Conservation (phyloP, 164 flowering plant species). For the Tetrastigma voinierianum region DNA sequence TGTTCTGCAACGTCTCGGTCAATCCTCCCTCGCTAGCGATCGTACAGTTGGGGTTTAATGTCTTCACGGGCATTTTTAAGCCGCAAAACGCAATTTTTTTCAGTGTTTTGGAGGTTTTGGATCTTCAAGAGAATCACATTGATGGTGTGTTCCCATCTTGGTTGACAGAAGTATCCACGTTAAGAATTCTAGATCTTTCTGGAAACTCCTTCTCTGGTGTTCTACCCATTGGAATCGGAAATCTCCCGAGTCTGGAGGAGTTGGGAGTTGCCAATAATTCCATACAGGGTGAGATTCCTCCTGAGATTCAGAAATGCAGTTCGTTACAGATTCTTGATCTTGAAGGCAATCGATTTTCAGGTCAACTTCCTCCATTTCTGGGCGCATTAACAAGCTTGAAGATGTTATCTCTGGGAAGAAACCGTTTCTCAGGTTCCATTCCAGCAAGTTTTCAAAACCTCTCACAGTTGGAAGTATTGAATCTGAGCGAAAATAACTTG, state of each 20-base stretch:
- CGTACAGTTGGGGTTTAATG: conserved; percentile 64
- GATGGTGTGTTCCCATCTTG: conserved; percentile 57
- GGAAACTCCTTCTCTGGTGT: conserved; percentile 49
- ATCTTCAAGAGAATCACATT: conserved; percentile 59
- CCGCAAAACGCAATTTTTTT: conserved; percentile 30
- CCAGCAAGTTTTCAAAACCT: conserved; percentile 38
- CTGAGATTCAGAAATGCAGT: conserved; percentile 38
- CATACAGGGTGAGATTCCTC: conserved; percentile 53
- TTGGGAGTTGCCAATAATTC: conserved; percentile 60
- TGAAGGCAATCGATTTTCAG: conserved; percentile 55
- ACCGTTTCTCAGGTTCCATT: conserved; percentile 55
- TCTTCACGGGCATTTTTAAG: conserved; percentile 49
- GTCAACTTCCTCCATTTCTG: conserved; percentile 45
- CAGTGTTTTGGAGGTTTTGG: conserved; percentile 51
- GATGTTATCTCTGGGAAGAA: conserved; percentile 49
- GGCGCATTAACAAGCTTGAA: conserved; percentile 36
- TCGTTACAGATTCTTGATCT: conserved; percentile 49
- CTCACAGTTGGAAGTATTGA: conserved; percentile 34
- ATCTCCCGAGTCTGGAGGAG: conserved; percentile 46
- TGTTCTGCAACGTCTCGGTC: conserved; percentile 44
- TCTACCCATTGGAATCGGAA: conserved; percentile 46
- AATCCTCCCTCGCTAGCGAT: conserved; percentile 47
- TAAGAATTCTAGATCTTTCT: conserved; percentile 44
- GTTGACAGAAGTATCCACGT: conserved; percentile 38
- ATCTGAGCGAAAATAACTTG: conserved; percentile 48